Percentiles rank a stretch among this genome's conserved stretches.
These are phyloP conservation scores for Marasmius sp. DNA, from an alignment of 1,284 basidiomycete species.

Conservation along the genomic window DNA sequence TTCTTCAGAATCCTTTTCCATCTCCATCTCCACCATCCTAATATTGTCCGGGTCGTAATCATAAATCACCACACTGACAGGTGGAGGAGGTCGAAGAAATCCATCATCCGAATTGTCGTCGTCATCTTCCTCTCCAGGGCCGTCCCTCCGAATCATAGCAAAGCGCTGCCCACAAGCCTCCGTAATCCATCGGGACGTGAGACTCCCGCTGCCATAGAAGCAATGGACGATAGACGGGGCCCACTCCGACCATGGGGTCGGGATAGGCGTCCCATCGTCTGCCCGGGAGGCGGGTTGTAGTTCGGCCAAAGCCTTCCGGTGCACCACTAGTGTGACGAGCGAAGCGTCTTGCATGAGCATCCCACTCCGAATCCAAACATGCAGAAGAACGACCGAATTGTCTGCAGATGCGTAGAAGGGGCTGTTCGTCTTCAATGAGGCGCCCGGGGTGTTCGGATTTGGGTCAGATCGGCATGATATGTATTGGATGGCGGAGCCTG, in stretches of 20 bases:
- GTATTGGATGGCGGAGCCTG: constrained; percentile 24
- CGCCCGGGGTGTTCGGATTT: constrained; percentile 32
- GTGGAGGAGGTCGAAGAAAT: not conserved
- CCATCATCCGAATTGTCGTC: too few species aligned
- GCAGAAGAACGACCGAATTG: constrained; percentile 40
- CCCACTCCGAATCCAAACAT: constrained; percentile 26
- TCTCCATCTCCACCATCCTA: constrained; percentile 16
- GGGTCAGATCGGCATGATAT: constrained; percentile 46
- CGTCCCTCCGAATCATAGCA: constrained; percentile 22
- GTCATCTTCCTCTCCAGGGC: not conserved
- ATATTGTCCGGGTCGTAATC: constrained; percentile 42
- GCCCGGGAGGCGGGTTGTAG: not conserved
- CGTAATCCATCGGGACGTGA: constrained; percentile 47
- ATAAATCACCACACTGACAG: constrained; percentile 31
- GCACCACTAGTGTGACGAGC: constrained; percentile 40
- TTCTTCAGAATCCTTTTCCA: not conserved
- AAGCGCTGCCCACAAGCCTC: constrained; percentile 46
- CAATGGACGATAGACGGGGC: constrained; percentile 40
- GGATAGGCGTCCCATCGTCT: not conserved
- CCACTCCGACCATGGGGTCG: constrained; percentile 42
- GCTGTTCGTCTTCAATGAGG: constrained; percentile 4
- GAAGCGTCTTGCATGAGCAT: not conserved
- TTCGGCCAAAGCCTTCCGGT: constrained; percentile 34
- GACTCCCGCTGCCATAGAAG: constrained; percentile 32
- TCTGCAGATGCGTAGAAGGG: constrained; percentile 33